A percentile compares a stretch with the other conserved stretches of the same genome.
Evolutionary conservation across 1,284 basidiomycete genomes (phyloP).

Genomic region (Ceratobasidium sp.): DNA sequence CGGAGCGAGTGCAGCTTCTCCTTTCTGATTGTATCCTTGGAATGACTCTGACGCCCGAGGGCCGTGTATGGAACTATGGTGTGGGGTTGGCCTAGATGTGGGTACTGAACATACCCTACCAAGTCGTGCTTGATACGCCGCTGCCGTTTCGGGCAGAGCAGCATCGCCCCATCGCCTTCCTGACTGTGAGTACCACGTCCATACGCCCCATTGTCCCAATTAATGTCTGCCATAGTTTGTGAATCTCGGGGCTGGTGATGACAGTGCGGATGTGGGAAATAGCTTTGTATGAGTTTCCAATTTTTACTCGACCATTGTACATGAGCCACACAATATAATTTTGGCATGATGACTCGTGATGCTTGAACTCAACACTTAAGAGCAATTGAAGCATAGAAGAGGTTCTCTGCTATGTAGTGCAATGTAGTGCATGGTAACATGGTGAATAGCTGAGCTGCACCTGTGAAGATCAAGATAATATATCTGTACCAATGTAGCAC

Average conservation of each 20-base stretch:
- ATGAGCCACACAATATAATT: background rate
- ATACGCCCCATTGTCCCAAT: slow-evolving; percentile 18
- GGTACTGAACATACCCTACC: slow-evolving; percentile 83
- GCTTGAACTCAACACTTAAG: no score
- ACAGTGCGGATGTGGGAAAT: slow-evolving; percentile 90
- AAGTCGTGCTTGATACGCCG: slow-evolving; percentile 89
- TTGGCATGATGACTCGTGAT: no score
- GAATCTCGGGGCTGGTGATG: slow-evolving; percentile 81
- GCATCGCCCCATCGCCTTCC: slow-evolving; percentile 89
- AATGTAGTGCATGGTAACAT: no score
- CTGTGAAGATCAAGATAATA: no score
- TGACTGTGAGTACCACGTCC: slow-evolving; percentile 65
- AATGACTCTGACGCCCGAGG: slow-evolving; percentile 90
- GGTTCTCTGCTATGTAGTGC: no score
- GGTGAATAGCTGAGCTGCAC: no score
- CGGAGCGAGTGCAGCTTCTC: slow-evolving; percentile 92
- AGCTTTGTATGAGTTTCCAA: slow-evolving; percentile 64
- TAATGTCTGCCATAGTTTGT: slow-evolving; percentile 65
- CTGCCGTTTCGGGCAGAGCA: slow-evolving; percentile 95
- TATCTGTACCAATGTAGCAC: no score
- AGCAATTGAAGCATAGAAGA: no score
- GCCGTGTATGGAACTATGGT: slow-evolving; percentile 92
- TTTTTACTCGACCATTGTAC: background rate
- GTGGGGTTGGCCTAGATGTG: slow-evolving; percentile 91
- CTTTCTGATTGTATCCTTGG: slow-evolving; percentile 92